These are phyloP conservation scores for Eurotiales sp. DNA, from an alignment of 2,329 filamentous ascomycete genomes.

Conservation along the genomic window DNA sequence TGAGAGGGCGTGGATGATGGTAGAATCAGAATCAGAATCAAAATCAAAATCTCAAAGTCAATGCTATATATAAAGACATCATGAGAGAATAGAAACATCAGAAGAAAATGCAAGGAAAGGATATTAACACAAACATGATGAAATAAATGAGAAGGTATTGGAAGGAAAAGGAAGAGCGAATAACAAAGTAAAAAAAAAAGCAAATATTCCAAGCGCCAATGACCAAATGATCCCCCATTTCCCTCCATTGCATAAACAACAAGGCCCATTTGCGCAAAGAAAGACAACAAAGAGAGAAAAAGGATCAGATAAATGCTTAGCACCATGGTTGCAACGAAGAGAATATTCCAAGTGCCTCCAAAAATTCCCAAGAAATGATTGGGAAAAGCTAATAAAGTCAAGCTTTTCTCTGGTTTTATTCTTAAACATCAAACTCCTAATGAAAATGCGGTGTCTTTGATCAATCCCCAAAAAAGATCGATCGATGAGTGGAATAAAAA, in stretches of 20 bases:
- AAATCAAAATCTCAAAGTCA: not conserved
- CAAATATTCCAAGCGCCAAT: not conserved
- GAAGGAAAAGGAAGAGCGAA: not conserved
- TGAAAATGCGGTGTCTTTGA: conserved; percentile 4
- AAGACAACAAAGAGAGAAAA: not conserved
- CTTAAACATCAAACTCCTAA: conserved; percentile 4
- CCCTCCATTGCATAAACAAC: not conserved
- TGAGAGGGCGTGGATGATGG: not conserved
- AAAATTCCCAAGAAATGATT: not conserved
- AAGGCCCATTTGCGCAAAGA: too few relatives aligned
- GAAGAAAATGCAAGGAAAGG: not conserved
- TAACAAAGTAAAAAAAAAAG: not conserved
- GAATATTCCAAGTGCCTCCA: not conserved
- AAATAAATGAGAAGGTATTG: not conserved
- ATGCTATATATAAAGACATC: not conserved
- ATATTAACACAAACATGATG: conserved; percentile 2
- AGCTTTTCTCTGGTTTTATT: too few relatives aligned
- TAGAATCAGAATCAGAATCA: not conserved
- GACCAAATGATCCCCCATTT: too few relatives aligned
- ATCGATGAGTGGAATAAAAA: not conserved
- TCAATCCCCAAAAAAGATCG: not conserved
- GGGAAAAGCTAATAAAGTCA: not conserved
- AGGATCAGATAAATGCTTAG: not conserved
- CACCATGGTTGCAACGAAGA: not conserved
- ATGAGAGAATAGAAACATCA: not conserved